Evolutionary conservation across 2,329 filamentous ascomycete genomes (phyloP).

Genomic region (Neurospora crassa): DNA sequence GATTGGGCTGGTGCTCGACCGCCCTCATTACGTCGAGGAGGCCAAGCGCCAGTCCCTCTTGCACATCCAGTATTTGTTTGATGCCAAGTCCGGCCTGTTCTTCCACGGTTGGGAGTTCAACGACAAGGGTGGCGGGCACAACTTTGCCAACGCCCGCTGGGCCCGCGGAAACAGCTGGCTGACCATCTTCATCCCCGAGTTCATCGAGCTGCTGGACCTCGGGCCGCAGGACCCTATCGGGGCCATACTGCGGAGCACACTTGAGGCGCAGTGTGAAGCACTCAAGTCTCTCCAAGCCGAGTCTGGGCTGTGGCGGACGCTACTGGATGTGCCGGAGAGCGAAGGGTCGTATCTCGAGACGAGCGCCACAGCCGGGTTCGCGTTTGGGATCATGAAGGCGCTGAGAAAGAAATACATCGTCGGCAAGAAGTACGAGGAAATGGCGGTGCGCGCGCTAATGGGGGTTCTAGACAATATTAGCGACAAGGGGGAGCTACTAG

Average conservation of each 20-base stretch:
- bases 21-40: conserved; percentile 66
- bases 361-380: conserved; percentile 72
- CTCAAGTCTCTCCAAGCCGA: conserved; percentile 47
- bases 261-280: conserved; percentile 60
- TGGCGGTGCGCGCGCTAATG: conserved; percentile 55
- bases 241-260: conserved; percentile 47
- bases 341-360: conserved; percentile 68
- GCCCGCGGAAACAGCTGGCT: conserved; percentile 61
- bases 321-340: conserved; percentile 55
- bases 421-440: conserved; percentile 46
- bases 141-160: conserved; percentile 50
- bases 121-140: conserved; percentile 29
- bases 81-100: conserved; percentile 61
- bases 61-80: conserved; percentile 71
- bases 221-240: conserved; percentile 52
- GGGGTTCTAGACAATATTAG: conserved; percentile 60
- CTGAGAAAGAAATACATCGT: conserved; percentile 58
- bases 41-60: conserved; percentile 69
- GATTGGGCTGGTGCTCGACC: conserved; percentile 60
- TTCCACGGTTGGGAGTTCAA: conserved; percentile 79
- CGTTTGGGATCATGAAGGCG: conserved; percentile 69
- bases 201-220: conserved; percentile 63
- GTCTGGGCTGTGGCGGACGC: conserved; percentile 63
- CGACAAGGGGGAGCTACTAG: conserved; percentile 56
- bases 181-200: conserved; percentile 75